Base-by-base conservation (phyloP, 1,284 basidiomycete genomes). In the Polyporus tsugae region DNA sequence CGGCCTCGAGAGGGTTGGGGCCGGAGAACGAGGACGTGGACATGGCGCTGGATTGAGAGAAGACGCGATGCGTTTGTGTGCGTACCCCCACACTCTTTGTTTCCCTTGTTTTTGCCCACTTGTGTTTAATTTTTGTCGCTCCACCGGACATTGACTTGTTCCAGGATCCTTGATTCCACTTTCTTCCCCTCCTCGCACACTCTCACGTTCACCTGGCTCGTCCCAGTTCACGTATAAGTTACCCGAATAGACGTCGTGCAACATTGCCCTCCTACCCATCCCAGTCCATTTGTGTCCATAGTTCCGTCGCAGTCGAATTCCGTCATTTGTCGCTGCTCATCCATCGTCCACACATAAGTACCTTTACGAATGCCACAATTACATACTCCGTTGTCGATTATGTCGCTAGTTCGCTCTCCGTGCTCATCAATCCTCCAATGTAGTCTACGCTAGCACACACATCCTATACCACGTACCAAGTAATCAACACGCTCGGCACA, bases 381-480 rank as follows among this genome's bases (percentile, higher is more conserved):
- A 25, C 17, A 5, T 61, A 59, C 62, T 55, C 60, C 60, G 62
- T 63, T 53, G 60, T 66, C 65, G 66, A 25, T 49, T 22, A 25
- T 49, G 55, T 42, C 60, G 65, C 59, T 52, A 53, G 58, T 49
- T 52, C 55, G 55, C 57, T 57, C 33, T 55, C 49, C 63, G 62
- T 61, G 38, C 66, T 70, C 62, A 46, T 69, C 65, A 63, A 69
- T 61, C 67, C 52, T 70, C 72, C 73, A 75, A 65, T 77, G 76
- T 77, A 77, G 73, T 70, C 70, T 68, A 72, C 52, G 36, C 36
- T 39, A 63, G 63, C 72, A 72, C 72, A 71, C 70, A 75, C 73
- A 76, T 57, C 65, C 74, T 75, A 76, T 67, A 67, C 66, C 62
- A 57, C 35, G 29, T 53, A 49, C n/a, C 29, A 19, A 62, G 59